Evolutionary conservation across 2,329 filamentous ascomycete genomes (phyloP).

Genomic region (Hypoxylon sp.): DNA sequence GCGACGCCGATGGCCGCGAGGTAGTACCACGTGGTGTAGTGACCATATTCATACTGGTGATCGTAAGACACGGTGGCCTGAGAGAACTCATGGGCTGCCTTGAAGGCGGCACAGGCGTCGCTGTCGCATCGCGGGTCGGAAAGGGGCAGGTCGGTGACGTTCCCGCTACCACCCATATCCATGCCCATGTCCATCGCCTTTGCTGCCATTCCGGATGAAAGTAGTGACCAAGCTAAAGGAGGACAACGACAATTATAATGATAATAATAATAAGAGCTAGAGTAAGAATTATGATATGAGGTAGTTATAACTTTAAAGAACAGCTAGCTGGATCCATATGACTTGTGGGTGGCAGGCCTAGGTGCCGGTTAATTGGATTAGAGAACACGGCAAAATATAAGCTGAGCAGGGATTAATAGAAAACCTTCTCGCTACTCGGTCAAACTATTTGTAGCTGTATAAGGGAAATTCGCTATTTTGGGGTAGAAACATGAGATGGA

Average conservation of each 20-base stretch:
- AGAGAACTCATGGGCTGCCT: constrained; percentile 31
- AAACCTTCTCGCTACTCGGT: constrained; percentile 21
- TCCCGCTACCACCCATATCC: constrained; percentile 30
- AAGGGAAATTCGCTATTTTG: neutral
- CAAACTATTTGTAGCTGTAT: constrained; percentile 21
- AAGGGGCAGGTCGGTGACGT: constrained; percentile 32
- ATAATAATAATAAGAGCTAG: neutral
- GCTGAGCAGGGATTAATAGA: constrained; percentile 24
- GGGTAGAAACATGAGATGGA: neutral
- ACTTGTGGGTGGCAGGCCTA: constrained; percentile 9
- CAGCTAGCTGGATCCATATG: neutral
- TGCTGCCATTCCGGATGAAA: constrained; percentile 1
- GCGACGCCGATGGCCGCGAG: constrained; percentile 31
- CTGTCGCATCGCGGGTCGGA: constrained; percentile 34
- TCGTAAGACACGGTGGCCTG: constrained; percentile 37
- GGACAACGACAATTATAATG: no score
- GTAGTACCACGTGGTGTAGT: constrained; percentile 40
- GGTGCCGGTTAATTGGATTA: constrained; percentile 31
- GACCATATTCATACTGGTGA: constrained; percentile 37
- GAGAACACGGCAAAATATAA: constrained; percentile 27
- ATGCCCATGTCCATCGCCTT: constrained; percentile 24
- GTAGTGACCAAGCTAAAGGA: no score
- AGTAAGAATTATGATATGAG: neutral
- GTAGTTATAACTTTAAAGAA: constrained; percentile 1
- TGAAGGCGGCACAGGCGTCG: constrained; percentile 35